These are phyloP conservation scores for Cucurbita moschata DNA, from an alignment of 306 rosid species.

Conservation along the genomic window DNA sequence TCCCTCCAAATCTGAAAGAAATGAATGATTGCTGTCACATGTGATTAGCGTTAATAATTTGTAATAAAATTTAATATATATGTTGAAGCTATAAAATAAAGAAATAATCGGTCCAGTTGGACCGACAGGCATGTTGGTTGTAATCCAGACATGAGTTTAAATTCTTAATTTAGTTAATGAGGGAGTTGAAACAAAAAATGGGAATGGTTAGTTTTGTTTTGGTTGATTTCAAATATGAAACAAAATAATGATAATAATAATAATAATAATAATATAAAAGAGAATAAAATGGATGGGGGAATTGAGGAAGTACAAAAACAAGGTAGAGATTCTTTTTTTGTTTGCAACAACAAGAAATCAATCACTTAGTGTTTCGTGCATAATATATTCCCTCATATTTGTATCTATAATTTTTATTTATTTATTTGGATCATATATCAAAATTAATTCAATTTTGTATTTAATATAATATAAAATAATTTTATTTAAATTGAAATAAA, in stretches of 20 bases:
- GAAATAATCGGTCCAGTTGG: background rate
- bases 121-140: background rate
- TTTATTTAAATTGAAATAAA: too few relatives aligned
- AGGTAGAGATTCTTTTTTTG: conserved; percentile 1
- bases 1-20: background rate
- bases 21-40: background rate
- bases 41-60: background rate
- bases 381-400: background rate
- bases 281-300: background rate
- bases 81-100: background rate
- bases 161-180: too few relatives aligned
- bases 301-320: background rate
- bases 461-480: too few relatives aligned
- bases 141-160: background rate
- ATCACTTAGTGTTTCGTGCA: background rate
- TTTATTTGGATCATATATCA: too few relatives aligned
- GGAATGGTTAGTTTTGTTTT: too few relatives aligned
- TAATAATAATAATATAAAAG: background rate
- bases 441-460: too few relatives aligned
- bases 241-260: too few relatives aligned
- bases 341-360: conserved; percentile 1
- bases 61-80: too few relatives aligned
- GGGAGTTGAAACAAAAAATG: too few relatives aligned
- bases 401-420: too few relatives aligned
- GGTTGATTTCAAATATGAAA: background rate